These are phyloP conservation scores for Cicer arietinum DNA, from an alignment of 306 rosid species.

Conservation along the genomic window DNA sequence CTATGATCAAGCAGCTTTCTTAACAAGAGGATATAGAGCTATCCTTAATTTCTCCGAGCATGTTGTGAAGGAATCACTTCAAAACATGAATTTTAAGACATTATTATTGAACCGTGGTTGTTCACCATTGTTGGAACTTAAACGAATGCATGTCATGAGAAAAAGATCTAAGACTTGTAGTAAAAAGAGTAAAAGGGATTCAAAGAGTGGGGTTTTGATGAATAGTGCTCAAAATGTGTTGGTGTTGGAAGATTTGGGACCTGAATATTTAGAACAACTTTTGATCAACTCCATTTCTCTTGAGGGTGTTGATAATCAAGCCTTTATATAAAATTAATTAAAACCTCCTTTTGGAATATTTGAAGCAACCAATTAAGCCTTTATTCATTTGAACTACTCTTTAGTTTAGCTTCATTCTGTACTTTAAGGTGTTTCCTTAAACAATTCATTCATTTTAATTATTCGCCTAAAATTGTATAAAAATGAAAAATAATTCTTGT, in stretches of 20 bases:
- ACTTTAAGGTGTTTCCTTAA: neutral
- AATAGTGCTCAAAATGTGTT: slow-evolving; percentile 36
- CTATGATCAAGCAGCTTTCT: slow-evolving; percentile 85
- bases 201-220: neutral
- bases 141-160: slow-evolving; percentile 49
- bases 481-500: slow-evolving; percentile 6
- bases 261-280: slow-evolving; percentile 77
- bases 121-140: slow-evolving; percentile 74
- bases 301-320: no score
- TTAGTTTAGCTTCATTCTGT: neutral
- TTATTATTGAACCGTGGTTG: slow-evolving; percentile 21
- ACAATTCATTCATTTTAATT: slow-evolving; percentile 17
- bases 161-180: slow-evolving; percentile 23
- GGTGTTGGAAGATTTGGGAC: slow-evolving; percentile 76
- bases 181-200: slow-evolving; percentile 33
- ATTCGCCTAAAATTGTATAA: neutral
- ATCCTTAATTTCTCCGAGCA: slow-evolving; percentile 51
- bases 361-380: neutral
- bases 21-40: slow-evolving; percentile 47
- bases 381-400: neutral
- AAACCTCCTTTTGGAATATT: neutral
- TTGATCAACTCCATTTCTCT: slow-evolving; percentile 48
- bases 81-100: slow-evolving; percentile 18
- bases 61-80: slow-evolving; percentile 57
- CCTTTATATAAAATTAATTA: no score